Percentiles rank a stretch among this genome's conserved stretches.
Evolutionary conservation across 108 stramenopile species (phyloP).

Genomic region (Parietichytrium sp.): DNA sequence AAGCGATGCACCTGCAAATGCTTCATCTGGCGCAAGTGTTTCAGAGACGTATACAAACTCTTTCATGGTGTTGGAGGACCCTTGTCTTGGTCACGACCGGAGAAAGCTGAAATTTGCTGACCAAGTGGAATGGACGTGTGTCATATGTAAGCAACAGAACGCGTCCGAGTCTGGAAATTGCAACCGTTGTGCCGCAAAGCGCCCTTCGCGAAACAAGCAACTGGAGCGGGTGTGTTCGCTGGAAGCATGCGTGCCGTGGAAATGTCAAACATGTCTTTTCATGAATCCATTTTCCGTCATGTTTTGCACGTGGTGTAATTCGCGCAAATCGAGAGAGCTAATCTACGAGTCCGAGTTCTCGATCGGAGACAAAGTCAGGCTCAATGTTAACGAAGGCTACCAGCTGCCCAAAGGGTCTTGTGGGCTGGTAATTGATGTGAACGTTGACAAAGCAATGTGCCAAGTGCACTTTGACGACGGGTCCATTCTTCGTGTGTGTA

Average conservation of each 20-base stretch:
- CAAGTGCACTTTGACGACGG: slow-evolving; percentile 7
- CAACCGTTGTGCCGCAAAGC: not conserved
- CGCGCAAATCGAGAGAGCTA: not conserved
- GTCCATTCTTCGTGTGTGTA: not conserved
- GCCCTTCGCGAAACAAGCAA: not conserved
- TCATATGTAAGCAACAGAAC: not conserved
- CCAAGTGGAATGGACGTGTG: not conserved
- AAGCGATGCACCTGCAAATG: not conserved
- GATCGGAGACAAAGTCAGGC: slow-evolving; percentile 25
- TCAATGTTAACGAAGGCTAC: not conserved
- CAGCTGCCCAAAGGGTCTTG: not conserved
- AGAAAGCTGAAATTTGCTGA: not conserved
- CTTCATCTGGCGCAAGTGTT: no score
- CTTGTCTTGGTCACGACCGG: not conserved
- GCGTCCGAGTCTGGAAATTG: not conserved
- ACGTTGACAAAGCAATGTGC: not conserved
- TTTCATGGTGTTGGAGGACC: not conserved
- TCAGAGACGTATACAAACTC: no score
- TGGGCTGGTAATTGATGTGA: not conserved
- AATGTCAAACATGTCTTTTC: not conserved
- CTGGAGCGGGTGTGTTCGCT: not conserved
- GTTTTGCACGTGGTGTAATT: not conserved
- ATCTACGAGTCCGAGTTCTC: not conserved
- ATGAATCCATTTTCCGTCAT: not conserved
- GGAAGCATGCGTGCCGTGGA: not conserved